These are phyloP conservation scores for Gomphus bonarii DNA, from an alignment of 1,284 basidiomycete species.

Conservation along the genomic window DNA sequence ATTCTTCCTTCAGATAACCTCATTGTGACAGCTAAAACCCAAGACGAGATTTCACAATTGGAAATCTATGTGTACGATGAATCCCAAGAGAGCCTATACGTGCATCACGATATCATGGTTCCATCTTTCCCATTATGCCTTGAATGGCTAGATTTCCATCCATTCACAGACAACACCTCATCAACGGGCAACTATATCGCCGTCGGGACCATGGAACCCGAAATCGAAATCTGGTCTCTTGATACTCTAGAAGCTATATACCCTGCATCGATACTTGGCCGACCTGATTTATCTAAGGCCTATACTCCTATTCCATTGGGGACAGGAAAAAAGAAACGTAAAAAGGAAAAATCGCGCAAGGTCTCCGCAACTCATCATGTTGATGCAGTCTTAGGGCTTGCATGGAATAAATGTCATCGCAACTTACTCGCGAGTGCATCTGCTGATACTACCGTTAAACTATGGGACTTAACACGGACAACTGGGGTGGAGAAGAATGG, in stretches of 20 bases:
- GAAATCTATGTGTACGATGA: slow-evolving; percentile 96
- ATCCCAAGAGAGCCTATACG: slow-evolving; percentile 85
- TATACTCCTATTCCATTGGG: slow-evolving; percentile 68
- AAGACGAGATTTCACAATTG: slow-evolving; percentile 93
- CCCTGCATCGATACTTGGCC: slow-evolving; percentile 85
- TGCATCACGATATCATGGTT: slow-evolving; percentile 97
- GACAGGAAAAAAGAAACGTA: slow-evolving; percentile 92
- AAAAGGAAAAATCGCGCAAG: slow-evolving; percentile 68
- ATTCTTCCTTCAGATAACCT: slow-evolving; percentile 88
- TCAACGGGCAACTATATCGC: slow-evolving; percentile 82
- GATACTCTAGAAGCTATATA: slow-evolving; percentile 93
- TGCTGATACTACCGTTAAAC: slow-evolving; percentile 92
- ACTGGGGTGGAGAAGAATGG: slow-evolving; percentile 38
- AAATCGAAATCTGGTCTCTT: slow-evolving; percentile 98
- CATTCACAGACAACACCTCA: slow-evolving; percentile 31
- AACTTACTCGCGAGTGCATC: slow-evolving; percentile 89
- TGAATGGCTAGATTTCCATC: slow-evolving; percentile 96
- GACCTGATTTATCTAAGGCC: slow-evolving; percentile 77
- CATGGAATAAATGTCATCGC: slow-evolving; percentile 86
- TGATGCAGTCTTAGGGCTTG: slow-evolving; percentile 85
- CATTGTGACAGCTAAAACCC: slow-evolving; percentile 88
- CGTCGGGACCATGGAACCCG: slow-evolving; percentile 94
- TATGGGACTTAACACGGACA: slow-evolving; percentile 89
- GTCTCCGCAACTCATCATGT: slow-evolving; percentile 75
- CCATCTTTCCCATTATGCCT: slow-evolving; percentile 97